phyloP scores from a whole-genome alignment of 2,329 filamentous ascomycete species.

The Apiospora hydei region DNA sequence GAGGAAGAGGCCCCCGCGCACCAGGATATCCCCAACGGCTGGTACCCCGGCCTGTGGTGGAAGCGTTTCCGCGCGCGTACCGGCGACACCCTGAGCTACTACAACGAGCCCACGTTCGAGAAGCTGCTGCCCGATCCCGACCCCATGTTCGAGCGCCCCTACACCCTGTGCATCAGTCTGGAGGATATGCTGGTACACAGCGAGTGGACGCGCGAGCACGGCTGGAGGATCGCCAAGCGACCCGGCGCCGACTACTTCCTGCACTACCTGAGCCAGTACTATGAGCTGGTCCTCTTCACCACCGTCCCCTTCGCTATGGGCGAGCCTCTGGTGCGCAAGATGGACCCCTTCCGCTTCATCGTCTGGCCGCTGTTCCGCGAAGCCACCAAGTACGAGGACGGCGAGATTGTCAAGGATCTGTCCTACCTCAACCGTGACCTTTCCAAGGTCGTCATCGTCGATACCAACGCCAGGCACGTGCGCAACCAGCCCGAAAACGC shows the following conservation, averaged over 20 bases:
- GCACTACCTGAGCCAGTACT: conserved; percentile 96
- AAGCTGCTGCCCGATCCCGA: conserved; percentile 89
- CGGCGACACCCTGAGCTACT: conserved; percentile 82
- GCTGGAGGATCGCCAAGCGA: conserved; percentile 93
- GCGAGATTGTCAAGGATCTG: conserved; percentile 98
- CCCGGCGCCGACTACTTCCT: conserved; percentile 97
- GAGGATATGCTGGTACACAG: conserved; percentile 95
- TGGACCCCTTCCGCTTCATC: conserved; percentile 94
- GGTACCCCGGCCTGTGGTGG: conserved; percentile 79
- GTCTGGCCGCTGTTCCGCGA: conserved; percentile 95
- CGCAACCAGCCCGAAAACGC: conserved; percentile 96
- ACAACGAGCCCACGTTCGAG: conserved; percentile 93
- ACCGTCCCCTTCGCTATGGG: conserved; percentile 83
- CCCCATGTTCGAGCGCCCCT: conserved; percentile 81
- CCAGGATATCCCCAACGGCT: conserved; percentile 79
- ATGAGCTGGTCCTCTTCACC: conserved; percentile 96
- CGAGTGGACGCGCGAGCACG: conserved; percentile 92
- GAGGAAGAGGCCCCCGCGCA: conserved; percentile 75
- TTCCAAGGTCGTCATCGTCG: conserved; percentile 93
- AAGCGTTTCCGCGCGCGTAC: conserved; percentile 79
- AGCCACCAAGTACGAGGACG: conserved; percentile 95
- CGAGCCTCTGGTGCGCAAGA: conserved; percentile 87
- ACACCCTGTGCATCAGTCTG: conserved; percentile 89
- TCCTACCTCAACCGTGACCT: conserved; percentile 96
- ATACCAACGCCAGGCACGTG: conserved; percentile 83